Percentiles rank a stretch among this genome's conserved stretches.
Evolutionary conservation across 23 red algal species (phyloP).

Genomic region (Pyropia haitanensis): DNA sequence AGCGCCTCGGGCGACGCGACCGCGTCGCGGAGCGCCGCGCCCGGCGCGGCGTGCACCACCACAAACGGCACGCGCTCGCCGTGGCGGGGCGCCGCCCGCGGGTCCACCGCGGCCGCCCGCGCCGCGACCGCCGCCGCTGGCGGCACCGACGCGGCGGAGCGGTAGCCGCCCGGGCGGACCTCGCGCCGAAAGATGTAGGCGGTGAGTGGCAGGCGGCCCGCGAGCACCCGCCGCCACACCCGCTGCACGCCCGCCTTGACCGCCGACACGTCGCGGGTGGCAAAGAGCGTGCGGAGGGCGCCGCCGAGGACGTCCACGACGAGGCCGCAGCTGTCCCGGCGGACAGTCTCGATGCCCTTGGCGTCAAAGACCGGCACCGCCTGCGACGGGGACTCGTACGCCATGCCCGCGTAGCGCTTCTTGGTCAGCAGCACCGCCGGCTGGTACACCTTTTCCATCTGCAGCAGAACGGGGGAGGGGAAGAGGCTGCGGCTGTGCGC

Average conservation of each 20-base stretch:
- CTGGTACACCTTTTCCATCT: slow-evolving; percentile 94
- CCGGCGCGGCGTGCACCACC: slow-evolving; percentile 76
- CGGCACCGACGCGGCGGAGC: slow-evolving; percentile 48
- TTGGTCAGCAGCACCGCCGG: slow-evolving; percentile 81
- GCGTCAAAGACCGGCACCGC: slow-evolving; percentile 69
- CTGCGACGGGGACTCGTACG: slow-evolving; percentile 69
- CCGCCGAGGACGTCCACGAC: slow-evolving; percentile 78
- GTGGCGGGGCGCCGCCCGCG: slow-evolving; percentile 66
- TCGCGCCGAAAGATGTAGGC: slow-evolving; percentile 88
- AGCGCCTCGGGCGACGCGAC: slow-evolving; percentile 58
- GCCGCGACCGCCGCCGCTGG: slow-evolving; percentile 86
- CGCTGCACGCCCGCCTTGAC: slow-evolving; percentile 55
- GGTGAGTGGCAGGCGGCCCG: slow-evolving; percentile 29
- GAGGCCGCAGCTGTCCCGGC: slow-evolving; percentile 70
- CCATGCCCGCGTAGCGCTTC: slow-evolving; percentile 95
- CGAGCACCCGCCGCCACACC: slow-evolving; percentile 39
- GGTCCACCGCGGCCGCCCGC: slow-evolving; percentile 35
- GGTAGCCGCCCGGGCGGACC: slow-evolving; percentile 70
- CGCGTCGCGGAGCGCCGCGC: slow-evolving; percentile 67
- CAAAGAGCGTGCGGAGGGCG: slow-evolving; percentile 72
- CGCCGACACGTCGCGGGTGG: slow-evolving; percentile 54
- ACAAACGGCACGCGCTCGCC: slow-evolving; percentile 86
- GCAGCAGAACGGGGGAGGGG: slow-evolving; percentile 67
- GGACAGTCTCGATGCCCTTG: slow-evolving; percentile 95
- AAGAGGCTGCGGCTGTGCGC: slow-evolving; percentile 40